Evolutionary conservation across 116 monocot species (phyloP).

Genomic region (Posidonia oceanica): DNA sequence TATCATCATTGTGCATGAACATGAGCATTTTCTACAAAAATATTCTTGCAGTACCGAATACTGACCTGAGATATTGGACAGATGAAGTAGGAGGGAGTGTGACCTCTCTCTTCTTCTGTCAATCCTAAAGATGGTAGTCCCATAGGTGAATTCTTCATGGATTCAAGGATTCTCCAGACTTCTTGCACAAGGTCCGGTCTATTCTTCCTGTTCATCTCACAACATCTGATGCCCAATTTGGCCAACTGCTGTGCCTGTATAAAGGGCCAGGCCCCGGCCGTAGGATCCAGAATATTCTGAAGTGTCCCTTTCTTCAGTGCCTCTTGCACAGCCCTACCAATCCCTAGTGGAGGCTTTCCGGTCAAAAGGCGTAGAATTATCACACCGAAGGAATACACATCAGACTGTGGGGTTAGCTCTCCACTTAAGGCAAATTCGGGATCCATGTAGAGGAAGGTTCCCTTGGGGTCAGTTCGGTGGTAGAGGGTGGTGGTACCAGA

Average conservation of each 20-base stretch:
- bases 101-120: conserved; percentile 6
- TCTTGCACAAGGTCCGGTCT: conserved; percentile 49
- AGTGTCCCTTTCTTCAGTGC: conserved; percentile 27
- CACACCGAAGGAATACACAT: conserved; percentile 72
- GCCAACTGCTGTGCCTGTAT: conserved; percentile 48
- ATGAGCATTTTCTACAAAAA: neutral
- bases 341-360: conserved; percentile 32
- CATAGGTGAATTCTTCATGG: conserved; percentile 11
- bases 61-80: conserved; percentile 62
- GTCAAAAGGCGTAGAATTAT: conserved; percentile 62
- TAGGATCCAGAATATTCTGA: conserved; percentile 34
- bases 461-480: conserved; percentile 52
- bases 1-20: no score
- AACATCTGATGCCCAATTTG: conserved; percentile 53
- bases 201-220: conserved; percentile 39
- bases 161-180: conserved; percentile 37
- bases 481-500: conserved; percentile 26
- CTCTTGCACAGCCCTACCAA: conserved; percentile 40
- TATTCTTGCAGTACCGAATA: neutral
- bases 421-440: conserved; percentile 59
- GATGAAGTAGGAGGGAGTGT: conserved; percentile 42
- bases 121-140: neutral
- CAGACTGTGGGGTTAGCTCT: conserved; percentile 48
- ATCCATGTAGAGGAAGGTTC: conserved; percentile 63
- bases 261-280: conserved; percentile 68